Conservation (phyloP, 495 filamentous ascomycete genomes). For the Chlorociboria aeruginascens region DNA sequence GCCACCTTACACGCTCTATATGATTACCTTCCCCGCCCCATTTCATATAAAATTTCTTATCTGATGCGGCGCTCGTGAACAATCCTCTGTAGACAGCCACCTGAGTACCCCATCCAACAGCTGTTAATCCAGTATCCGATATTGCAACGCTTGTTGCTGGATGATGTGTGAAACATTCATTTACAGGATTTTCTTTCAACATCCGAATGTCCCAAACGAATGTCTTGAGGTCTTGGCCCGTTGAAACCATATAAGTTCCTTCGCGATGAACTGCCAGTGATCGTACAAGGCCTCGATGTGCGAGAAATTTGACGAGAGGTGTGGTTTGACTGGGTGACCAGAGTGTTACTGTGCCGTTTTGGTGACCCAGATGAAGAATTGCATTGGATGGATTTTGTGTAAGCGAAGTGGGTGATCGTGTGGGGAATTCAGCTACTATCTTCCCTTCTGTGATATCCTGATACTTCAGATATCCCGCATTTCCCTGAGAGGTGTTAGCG, state of each 20-base stretch:
- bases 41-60: constrained; percentile 80
- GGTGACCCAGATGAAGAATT: constrained; percentile 80
- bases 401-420: constrained; percentile 71
- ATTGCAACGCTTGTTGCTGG: constrained; percentile 80
- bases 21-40: constrained; percentile 80
- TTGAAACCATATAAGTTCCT: constrained; percentile 90
- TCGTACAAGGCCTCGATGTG: constrained; percentile 89
- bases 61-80: constrained; percentile 51
- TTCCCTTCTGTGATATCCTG: constrained; percentile 90
- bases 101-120: constrained; percentile 86
- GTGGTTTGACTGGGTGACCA: constrained; percentile 92
- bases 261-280: constrained; percentile 75
- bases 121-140: constrained; percentile 75
- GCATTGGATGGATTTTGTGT: constrained; percentile 85
- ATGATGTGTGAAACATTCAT: constrained; percentile 75
- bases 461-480: constrained; percentile 79
- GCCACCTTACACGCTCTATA: constrained; percentile 78
- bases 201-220: constrained; percentile 92
- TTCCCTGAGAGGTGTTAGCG: constrained; percentile 39
- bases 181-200: constrained; percentile 63
- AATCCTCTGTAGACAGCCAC: constrained; percentile 82
- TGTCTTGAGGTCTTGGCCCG: constrained; percentile 86
- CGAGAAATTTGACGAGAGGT: constrained; percentile 83
- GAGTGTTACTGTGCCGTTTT: constrained; percentile 85
- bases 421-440: constrained; percentile 70